These are phyloP conservation scores for Tetracladium maxilliforme DNA, from an alignment of 2,329 filamentous ascomycete genomes.

Conservation along the genomic window DNA sequence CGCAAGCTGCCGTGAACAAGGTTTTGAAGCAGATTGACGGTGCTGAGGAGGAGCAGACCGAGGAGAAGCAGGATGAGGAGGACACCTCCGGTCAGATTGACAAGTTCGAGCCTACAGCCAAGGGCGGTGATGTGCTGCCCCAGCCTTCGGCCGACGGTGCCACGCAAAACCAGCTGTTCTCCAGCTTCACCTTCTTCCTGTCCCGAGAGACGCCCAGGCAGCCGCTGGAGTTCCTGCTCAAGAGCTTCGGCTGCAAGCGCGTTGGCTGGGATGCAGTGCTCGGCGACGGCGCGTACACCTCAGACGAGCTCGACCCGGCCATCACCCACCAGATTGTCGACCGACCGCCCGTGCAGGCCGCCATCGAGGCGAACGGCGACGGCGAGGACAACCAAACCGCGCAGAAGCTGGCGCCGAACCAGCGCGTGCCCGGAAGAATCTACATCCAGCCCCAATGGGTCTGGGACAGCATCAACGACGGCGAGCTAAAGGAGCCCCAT, in stretches of 20 bases:
- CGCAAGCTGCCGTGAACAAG: conserved; percentile 54
- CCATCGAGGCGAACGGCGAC: conserved; percentile 28
- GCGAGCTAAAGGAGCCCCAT: conserved; percentile 74
- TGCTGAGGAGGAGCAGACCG: conserved; percentile 24
- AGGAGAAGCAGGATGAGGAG: conserved; percentile 26
- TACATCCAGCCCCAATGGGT: conserved; percentile 98
- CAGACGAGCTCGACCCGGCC: conserved; percentile 69
- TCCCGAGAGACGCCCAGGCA: conserved; percentile 87
- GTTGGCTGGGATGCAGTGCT: conserved; percentile 89
- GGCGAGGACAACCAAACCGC: conserved; percentile 46
- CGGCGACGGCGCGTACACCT: conserved; percentile 84
- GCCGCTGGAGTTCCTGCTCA: conserved; percentile 82
- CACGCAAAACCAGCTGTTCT: conserved; percentile 64
- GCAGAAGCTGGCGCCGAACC: conserved; percentile 43
- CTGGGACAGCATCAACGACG: conserved; percentile 92
- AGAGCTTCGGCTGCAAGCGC: conserved; percentile 88
- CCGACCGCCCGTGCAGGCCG: conserved; percentile 58
- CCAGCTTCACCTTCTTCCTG: conserved; percentile 80
- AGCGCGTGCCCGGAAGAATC: conserved; percentile 74
- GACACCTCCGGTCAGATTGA: conserved; percentile 56
- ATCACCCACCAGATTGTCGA: conserved; percentile 98
- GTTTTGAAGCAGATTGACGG: conserved; percentile 53
- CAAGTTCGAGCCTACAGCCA: conserved; percentile 75
- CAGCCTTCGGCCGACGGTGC: conserved; percentile 58
- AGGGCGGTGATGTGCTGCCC: conserved; percentile 71